Percentiles rank a stretch among this genome's conserved stretches.
Evolutionary conservation across 2,329 filamentous ascomycete genomes (phyloP).

Genomic region (Decorospora gaudefroyi): DNA sequence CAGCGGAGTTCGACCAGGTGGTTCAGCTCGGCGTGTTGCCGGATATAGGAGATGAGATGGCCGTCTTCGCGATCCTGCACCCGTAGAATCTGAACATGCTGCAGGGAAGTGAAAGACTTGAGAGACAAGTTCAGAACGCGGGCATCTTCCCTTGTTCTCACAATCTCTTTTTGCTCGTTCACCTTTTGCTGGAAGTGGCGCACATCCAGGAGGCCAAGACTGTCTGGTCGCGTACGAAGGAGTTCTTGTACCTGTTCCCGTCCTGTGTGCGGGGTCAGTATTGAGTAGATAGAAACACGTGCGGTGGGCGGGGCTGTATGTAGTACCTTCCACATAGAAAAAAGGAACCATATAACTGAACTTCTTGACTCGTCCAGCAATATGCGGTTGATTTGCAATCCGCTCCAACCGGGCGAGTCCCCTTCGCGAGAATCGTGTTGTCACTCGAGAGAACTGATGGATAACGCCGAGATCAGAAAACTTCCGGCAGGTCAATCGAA

Average conservation of each 20-base stretch:
- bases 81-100: conserved; percentile 67
- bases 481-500: conserved; percentile 49
- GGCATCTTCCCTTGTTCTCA: conserved; percentile 58
- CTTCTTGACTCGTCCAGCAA: conserved; percentile 61
- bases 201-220: conserved; percentile 47
- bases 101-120: conserved; percentile 62
- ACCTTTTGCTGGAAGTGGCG: conserved; percentile 52
- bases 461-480: conserved; percentile 55
- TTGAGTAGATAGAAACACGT: conserved; percentile 4
- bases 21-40: conserved; percentile 52
- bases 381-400: conserved; percentile 55
- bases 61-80: conserved; percentile 64
- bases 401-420: conserved; percentile 57
- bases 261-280: conserved; percentile 39
- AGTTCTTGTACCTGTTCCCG: conserved; percentile 50
- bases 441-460: conserved; percentile 58
- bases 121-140: conserved; percentile 59
- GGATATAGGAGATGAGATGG: conserved; percentile 58
- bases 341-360: conserved; percentile 65
- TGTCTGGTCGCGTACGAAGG: conserved; percentile 43
- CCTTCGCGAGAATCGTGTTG: conserved; percentile 56
- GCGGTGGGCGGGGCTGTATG: no score
- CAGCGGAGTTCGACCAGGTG: conserved; percentile 60
- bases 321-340: conserved; percentile 59
- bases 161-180: conserved; percentile 57